phyloP scores from a whole-genome alignment of 2,329 filamentous ascomycete genomes.

The Claviceps quebecensis region DNA sequence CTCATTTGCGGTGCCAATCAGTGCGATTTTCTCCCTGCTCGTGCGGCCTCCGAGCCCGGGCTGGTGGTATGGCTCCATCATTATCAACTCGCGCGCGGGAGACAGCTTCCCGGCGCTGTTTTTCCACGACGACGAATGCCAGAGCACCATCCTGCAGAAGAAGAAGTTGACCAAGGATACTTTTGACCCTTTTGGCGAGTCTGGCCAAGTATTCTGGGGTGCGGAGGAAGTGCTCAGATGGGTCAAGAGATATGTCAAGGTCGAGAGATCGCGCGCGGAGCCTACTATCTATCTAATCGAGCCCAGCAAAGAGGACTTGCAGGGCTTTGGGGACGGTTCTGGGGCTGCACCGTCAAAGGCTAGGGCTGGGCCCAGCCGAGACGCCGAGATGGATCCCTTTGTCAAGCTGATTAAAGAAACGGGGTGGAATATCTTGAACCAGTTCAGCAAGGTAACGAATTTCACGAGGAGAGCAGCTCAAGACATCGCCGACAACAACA shows the following conservation, averaged over 20 bases:
- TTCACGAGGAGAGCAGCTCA: conserved; percentile 88
- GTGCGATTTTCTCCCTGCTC: conserved; percentile 78
- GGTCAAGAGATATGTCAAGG: conserved; percentile 68
- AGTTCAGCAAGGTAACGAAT: conserved; percentile 92
- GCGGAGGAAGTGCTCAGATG: conserved; percentile 90
- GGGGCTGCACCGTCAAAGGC: conserved; percentile 26
- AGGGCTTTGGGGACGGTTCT: conserved; percentile 59
- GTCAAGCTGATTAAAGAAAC: conserved; percentile 90
- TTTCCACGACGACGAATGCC: conserved; percentile 94
- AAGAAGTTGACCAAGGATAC: conserved; percentile 70
- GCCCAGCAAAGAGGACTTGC: conserved; percentile 68
- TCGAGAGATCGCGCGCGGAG: conserved; percentile 76
- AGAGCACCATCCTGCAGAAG: conserved; percentile 87
- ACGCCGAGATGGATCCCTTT: conserved; percentile 80
- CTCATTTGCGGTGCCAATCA: conserved; percentile 81
- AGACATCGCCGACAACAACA: conserved; percentile 81
- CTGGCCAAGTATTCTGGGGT: conserved; percentile 89
- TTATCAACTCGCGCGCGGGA: conserved; percentile 81
- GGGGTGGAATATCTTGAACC: conserved; percentile 91
- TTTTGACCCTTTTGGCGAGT: conserved; percentile 81
- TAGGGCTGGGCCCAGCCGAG: conserved; percentile 29
- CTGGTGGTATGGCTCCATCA: conserved; percentile 95
- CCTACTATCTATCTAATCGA: conserved; percentile 86
- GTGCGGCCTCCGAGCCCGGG: conserved; percentile 85
- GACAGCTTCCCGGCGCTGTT: conserved; percentile 93